These are phyloP conservation scores for Pseudomonodictys pantanalensis DNA, from an alignment of 495 filamentous ascomycete genomes.

Conservation along the genomic window DNA sequence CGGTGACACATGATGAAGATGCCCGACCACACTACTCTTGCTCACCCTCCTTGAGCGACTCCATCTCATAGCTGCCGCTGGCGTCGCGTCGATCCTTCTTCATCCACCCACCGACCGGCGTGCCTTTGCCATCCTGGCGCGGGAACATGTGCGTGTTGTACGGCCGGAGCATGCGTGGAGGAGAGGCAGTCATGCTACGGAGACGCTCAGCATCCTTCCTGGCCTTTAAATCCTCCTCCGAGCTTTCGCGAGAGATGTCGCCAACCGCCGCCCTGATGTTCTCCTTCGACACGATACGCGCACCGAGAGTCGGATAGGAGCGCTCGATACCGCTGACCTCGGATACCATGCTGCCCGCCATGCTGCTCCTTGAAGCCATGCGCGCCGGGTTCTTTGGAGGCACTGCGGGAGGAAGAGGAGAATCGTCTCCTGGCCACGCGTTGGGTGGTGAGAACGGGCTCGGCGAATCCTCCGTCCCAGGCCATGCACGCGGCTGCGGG, in stretches of 20 bases:
- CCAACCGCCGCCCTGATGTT: slow-evolving; percentile 18
- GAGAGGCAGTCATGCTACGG: background rate
- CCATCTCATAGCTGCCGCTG: background rate
- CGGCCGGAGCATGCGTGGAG: background rate
- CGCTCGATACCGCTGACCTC: background rate
- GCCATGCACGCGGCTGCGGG: too few relatives aligned
- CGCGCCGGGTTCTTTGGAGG: too few relatives aligned
- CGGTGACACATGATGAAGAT: background rate
- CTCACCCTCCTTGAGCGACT: background rate
- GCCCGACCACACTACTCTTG: background rate
- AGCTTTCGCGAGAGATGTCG: background rate
- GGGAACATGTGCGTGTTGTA: slow-evolving; percentile 27
- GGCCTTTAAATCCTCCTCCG: background rate
- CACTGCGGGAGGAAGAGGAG: too few relatives aligned
- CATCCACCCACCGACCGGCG: background rate
- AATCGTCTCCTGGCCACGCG: too few relatives aligned
- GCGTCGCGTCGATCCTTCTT: background rate
- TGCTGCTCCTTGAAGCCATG: too few relatives aligned
- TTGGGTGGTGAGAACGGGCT: too few relatives aligned
- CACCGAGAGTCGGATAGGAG: background rate
- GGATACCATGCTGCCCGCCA: background rate
- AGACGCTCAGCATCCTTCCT: background rate
- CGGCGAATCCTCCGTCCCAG: too few relatives aligned
- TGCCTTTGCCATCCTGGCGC: background rate
- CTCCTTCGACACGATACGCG: slow-evolving; percentile 15